Conservation (phyloP, 176 grass and related monocot species). For the Musa schizocarpa region DNA sequence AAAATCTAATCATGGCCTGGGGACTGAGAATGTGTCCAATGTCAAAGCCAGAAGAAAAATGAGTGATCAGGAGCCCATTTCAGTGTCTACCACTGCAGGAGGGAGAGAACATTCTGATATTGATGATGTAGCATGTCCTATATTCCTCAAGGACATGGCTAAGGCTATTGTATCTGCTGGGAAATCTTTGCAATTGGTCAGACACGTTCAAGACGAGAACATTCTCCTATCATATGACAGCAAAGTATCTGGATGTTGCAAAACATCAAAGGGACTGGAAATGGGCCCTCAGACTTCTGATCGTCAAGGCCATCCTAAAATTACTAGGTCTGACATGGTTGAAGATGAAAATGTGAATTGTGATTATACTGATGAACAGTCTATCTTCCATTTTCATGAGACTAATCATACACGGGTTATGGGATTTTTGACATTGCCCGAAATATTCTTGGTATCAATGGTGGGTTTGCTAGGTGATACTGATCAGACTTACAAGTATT, state of each 20-base stretch:
- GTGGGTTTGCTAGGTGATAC: conserved; percentile 63
- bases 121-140: conserved; percentile 44
- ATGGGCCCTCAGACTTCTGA: conserved; percentile 6
- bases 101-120: conserved; percentile 27
- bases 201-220: conserved; percentile 48
- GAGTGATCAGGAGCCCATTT: conserved; percentile 28
- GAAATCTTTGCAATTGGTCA: conserved; percentile 87
- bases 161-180: conserved; percentile 83
- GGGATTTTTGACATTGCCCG: conserved; percentile 65
- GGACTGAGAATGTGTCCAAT: conserved; percentile 24
- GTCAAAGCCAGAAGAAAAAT: conserved; percentile 32
- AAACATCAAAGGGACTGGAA: conserved; percentile 5
- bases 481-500: conserved; percentile 67
- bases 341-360: conserved; percentile 12
- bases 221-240: conserved; percentile 16
- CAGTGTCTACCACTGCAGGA: conserved; percentile 20
- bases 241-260: neutral
- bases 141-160: conserved; percentile 58
- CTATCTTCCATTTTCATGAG: conserved; percentile 8
- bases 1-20: conserved; percentile 20
- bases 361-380: conserved; percentile 28
- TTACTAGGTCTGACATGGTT: conserved; percentile 1
- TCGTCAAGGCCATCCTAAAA: conserved; percentile 13
- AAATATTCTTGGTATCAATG: conserved; percentile 78
- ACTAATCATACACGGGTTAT: conserved; percentile 45